Base-by-base conservation (phyloP, 441 rosid genomes). In the Jatropha podagrica region DNA sequence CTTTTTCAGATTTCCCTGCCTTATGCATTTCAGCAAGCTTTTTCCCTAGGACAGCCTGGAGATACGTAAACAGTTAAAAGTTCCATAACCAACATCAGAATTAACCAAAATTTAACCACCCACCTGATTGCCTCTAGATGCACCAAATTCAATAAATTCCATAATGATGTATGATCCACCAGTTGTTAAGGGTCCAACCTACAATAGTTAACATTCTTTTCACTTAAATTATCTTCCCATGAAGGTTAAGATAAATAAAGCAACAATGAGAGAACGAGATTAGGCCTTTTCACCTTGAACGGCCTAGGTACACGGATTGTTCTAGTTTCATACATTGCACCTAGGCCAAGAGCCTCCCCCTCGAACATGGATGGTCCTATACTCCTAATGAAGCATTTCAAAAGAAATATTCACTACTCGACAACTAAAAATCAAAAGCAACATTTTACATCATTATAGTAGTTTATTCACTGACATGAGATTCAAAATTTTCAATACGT, bases 11-110 rank as follows among this genome's bases (percentile, higher is more conserved):
- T 83, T 87, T 95, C 38, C 94, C 94, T 17, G 91, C 94, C 84
- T 86, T 90, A 84, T 92, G 98, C 98, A 92, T 95, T 86, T 91
- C 96, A 76, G 92, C 98, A 65, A 92, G 92, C 84, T 90, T 89
- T 89, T 85, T 90, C 65, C 98, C 98, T 74, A 95, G 77, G 13
- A 77, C 89, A 74, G 91, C 75, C 99, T 95, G 82, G 74, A 23
- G 69, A 83, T 76, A 77, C 55, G 77, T 27, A 64, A 70, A 65
- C 46, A 60, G 58, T 81, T 79, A 68, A 81, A 73, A 74, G 6
- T 65, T 42, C 1, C 69, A 17, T 44, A 46, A 27, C 48, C 58
- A 70, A 70, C 72, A 65, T 68, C 46, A 72, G 26, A 42, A 42
- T 68, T 65, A 69, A 72, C 63, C 51, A 41, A 18, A 60, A 63